These are phyloP conservation scores for Wickerhamiella slavikovae DNA, from an alignment of 805 yeast genomes.

Conservation along the genomic window DNA sequence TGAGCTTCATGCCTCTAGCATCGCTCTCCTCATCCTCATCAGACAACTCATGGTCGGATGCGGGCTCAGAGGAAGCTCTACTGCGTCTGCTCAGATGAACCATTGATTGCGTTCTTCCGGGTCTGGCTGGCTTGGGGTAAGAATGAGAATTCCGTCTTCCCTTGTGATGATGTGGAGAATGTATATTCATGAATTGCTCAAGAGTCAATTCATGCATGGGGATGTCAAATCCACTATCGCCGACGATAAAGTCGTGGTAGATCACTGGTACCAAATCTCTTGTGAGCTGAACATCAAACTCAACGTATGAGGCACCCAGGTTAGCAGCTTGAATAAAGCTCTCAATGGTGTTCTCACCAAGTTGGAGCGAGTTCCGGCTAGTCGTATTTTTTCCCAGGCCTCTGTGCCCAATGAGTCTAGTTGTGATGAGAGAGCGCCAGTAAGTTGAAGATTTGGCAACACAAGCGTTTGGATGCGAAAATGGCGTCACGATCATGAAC, in stretches of 20 bases:
- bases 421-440: slow-evolving; percentile 77
- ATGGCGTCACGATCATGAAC: slow-evolving; percentile 48
- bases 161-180: slow-evolving; percentile 4
- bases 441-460: slow-evolving; percentile 53
- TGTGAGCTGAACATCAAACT: slow-evolving; percentile 88
- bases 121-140: not conserved
- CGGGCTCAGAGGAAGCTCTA: slow-evolving; percentile 1
- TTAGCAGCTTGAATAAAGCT: slow-evolving; percentile 93
- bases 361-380: slow-evolving; percentile 55
- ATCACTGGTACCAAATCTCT: slow-evolving; percentile 82
- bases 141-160: slow-evolving; percentile 1
- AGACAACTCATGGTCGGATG: slow-evolving; percentile 12
- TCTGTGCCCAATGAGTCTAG: slow-evolving; percentile 88
- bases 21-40: slow-evolving; percentile 12
- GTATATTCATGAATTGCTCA: slow-evolving; percentile 45
- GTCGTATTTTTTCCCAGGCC: slow-evolving; percentile 79
- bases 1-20: slow-evolving; percentile 52
- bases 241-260: slow-evolving; percentile 84
- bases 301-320: slow-evolving; percentile 88
- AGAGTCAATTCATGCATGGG: slow-evolving; percentile 86
- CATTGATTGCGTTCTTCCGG: not conserved
- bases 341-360: slow-evolving; percentile 90
- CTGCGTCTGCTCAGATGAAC: not conserved
- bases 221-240: slow-evolving; percentile 87
- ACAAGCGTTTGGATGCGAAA: slow-evolving; percentile 45